Percentiles rank a stretch among this genome's conserved stretches.
phyloP scores from a whole-genome alignment of 1,139 yeast genomes.

The Trichomonascaceae sp. region DNA sequence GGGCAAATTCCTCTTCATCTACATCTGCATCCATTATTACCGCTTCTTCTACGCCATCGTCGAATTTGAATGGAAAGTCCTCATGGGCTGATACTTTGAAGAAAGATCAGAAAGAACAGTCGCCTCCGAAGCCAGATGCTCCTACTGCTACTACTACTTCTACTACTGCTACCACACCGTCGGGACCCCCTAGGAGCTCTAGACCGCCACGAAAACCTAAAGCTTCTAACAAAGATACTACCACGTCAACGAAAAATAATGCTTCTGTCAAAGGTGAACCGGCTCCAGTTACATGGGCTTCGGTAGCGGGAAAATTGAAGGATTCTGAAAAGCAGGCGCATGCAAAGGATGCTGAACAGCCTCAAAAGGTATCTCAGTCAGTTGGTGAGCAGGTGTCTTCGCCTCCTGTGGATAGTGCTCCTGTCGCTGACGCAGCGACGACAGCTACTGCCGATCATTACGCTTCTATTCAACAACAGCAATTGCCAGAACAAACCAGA shows the following conservation, averaged over 20 bases:
- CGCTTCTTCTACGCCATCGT: background rate
- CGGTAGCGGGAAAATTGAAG: conserved; percentile 33
- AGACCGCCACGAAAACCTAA: conserved; percentile 5
- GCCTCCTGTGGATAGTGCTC: conserved; percentile 14
- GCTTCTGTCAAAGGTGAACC: conserved; percentile 8
- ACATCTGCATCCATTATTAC: conserved; percentile 2
- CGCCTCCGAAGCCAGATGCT: conserved; percentile 12
- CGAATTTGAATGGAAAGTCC: background rate
- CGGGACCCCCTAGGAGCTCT: conserved; percentile 4
- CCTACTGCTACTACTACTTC: conserved; percentile 13
- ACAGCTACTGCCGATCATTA: conserved; percentile 15
- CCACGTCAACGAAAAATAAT: conserved; percentile 4
- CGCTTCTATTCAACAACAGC: conserved; percentile 2
- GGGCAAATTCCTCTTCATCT: conserved; percentile 3
- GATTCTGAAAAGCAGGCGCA: conserved; percentile 10
- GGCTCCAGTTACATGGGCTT: conserved; percentile 35
- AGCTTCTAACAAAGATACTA: conserved; percentile 1
- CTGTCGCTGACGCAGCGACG: conserved; percentile 14
- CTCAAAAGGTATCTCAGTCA: background rate
- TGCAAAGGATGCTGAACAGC: conserved; percentile 13
- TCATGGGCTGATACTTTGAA: conserved; percentile 27
- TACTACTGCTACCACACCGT: conserved; percentile 9
- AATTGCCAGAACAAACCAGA: conserved; percentile 5
- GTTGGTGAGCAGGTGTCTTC: conserved; percentile 9
- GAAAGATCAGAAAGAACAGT: conserved; percentile 17